Conservation (phyloP, 495 filamentous ascomycete genomes). For the Rusavskia elegans region DNA sequence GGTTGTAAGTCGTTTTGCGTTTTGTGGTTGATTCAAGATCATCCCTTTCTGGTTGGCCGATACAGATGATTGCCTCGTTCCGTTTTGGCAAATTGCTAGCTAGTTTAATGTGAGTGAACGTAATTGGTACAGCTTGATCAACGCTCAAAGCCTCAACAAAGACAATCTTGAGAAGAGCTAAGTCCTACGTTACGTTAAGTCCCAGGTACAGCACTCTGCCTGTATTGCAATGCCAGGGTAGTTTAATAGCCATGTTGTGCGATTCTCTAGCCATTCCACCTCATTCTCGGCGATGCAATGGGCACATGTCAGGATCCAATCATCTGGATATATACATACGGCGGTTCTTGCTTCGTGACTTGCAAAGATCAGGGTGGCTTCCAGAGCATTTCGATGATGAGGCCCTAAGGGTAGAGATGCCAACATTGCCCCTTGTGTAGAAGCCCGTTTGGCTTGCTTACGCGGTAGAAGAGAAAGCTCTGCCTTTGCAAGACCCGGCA, state of each 20-base stretch:
- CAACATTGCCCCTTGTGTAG: constrained; percentile 2
- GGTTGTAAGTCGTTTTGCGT: constrained; percentile 26
- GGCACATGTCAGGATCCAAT: constrained; percentile 29
- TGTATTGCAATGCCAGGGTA: constrained; percentile 20
- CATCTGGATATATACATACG: constrained; percentile 25
- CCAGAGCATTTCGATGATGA: constrained; percentile 7
- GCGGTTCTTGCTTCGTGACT: constrained; percentile 32
- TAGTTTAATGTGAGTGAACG: background rate
- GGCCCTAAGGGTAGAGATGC: background rate
- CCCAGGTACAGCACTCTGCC: constrained; percentile 22
- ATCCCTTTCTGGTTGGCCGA: constrained; percentile 29
- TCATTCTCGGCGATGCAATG: constrained; percentile 27
- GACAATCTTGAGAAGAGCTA: constrained; percentile 23
- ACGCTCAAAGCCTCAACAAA: constrained; percentile 6
- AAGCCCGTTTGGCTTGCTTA: constrained; percentile 8
- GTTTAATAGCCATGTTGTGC: constrained; percentile 23
- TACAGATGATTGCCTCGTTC: constrained; percentile 13
- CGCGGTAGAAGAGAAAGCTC: constrained; percentile 10
- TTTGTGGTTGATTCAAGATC: constrained; percentile 22
- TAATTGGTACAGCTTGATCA: background rate
- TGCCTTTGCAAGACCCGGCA: constrained; percentile 1
- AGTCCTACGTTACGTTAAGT: constrained; percentile 20
- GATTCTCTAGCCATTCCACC: constrained; percentile 11
- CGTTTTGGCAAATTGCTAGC: background rate
- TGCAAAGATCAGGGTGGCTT: constrained; percentile 31